Evolutionary conservation across 768 basidiomycete genomes (phyloP), one percentile per base, ranked within the genome.

Genomic region (Leccinum subgranulosum): DNA sequence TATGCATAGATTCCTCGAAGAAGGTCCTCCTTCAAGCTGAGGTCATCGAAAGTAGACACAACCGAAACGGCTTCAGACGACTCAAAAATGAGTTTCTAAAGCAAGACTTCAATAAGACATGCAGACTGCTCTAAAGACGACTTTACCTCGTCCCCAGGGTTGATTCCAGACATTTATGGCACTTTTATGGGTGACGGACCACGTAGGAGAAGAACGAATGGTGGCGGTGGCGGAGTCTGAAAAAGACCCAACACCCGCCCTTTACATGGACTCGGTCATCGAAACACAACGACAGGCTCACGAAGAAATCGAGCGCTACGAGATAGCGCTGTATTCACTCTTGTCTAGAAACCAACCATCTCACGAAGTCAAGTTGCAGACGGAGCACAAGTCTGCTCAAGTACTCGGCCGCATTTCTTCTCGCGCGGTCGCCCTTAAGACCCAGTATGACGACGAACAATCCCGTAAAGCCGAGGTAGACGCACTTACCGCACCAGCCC

Each of bases 1-100:
- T 98, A 98, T 56, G 94, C 96, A 76, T 98, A 98, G 72, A 99
- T 92, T 65, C 97, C 97, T 64, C 97, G 87, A 56, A 98, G 76
- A 53, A 99, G 85, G 74, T 98, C 94, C 68, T 94, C 90, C 79
- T 98, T 98, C 70, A 99, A 76, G 65, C 88, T 83, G 47, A 94
- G 84, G 78, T 93, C 92, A 69, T 93, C 91, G 69, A 93, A 93
- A 6, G 92, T 92, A 49, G 90, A 91, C 64, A 96, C 83, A 47
- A 92, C 90, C 28, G 88, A 87, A 63, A 97, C 87, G 12, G 90
- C 87, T 74, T 96, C 94, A 46, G 93, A 94, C 45, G 94, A 95
- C 76, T 96, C 94, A 64, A 96, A 96, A 4, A 95, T 87, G 60
- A 95, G 87, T 89, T 94, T 94, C 84, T 92, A 65, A 0, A 15